Base-by-base conservation (phyloP, 805 yeast genomes). In the Candida wancherniae region DNA sequence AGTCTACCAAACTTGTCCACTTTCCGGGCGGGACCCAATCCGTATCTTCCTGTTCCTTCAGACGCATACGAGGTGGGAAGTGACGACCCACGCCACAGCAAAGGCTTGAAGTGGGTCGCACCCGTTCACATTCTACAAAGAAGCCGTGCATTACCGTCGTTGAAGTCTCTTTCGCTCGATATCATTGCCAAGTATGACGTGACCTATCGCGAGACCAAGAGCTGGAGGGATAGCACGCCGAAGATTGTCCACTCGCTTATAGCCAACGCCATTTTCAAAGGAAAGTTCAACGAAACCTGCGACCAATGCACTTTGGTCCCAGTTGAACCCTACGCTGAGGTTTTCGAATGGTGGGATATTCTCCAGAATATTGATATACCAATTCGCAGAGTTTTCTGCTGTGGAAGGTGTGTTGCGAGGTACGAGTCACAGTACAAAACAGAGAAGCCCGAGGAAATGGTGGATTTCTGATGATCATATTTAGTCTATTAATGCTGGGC, bases 271-370 rank as follows among this genome's bases (percentile, higher is more conserved):
- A 55, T 77, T n/a, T 63, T 69, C 17, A 69, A 68, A 40, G 82
- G 70, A 0, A 55, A 56, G 32, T 63, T 66, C 42, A 66, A 68
- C 10, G 80, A 75, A 36, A 56, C 63, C 0, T 77, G 84, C 47
- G 69, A 75, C 3, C 57, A 60, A 24, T 77, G 84, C 50, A 52
- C 60, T 6, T 36, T 51, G 4, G 57, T 67, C n/a, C 59, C 70
- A 3, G 68, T 75, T 5, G 77, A 75, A 33, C 73, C 80, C 2
- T 62, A 67, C 9, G 83, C 82, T 0, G 79, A 77, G 42, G 63
- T 70, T 1, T 48, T 69, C 38, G 84, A 77, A 47, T 77, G 83
- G 83, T 77, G 84, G 84, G 78, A 77, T 43, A 61, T 75, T 27
- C 60, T 70, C 29, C 67, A 61, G 22, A 69, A 76, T 34, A 60